Conservation (phyloP, 495 filamentous ascomycete species). For the Collariella sp. region DNA sequence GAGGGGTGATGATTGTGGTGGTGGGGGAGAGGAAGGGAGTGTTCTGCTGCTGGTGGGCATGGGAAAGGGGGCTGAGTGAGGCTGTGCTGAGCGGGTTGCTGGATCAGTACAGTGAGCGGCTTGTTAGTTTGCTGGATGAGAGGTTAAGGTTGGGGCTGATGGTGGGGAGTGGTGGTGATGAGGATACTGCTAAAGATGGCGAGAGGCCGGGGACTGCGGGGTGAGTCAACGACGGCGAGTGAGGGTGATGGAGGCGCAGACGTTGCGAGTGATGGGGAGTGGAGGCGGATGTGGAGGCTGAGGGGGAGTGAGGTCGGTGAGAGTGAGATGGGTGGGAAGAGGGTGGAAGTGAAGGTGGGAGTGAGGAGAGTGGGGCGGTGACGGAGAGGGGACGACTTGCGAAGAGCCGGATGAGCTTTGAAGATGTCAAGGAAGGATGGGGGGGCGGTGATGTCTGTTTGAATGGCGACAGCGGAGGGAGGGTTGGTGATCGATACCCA, state of each 20-base stretch:
- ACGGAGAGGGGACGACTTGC: not conserved
- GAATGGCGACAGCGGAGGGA: too few relatives aligned
- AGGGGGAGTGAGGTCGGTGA: too few relatives aligned
- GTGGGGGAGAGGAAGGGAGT: not conserved
- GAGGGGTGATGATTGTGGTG: not conserved
- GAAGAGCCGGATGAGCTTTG: conserved; percentile 6
- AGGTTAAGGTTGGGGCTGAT: conserved; percentile 43
- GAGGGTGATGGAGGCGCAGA: too few relatives aligned
- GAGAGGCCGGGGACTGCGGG: conserved; percentile 25
- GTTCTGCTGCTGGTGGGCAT: not conserved
- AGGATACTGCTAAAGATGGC: not conserved
- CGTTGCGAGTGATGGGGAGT: too few relatives aligned
- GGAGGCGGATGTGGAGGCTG: conserved; percentile 1
- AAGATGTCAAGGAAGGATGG: too few relatives aligned
- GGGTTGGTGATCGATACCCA: too few relatives aligned
- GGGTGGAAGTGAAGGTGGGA: not conserved
- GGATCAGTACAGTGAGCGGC: conserved; percentile 62
- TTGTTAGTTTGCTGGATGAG: conserved; percentile 64
- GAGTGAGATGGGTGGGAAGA: not conserved
- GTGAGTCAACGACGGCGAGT: conserved; percentile 14
- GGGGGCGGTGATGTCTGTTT: too few relatives aligned
- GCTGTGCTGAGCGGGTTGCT: conserved; percentile 52
- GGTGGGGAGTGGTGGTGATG: conserved; percentile 17
- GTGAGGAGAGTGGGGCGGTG: not conserved
- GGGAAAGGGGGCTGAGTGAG: conserved; percentile 44